Evolutionary conservation across 768 basidiomycete genomes (phyloP).

Genomic region (Coprinellus micaceus): DNA sequence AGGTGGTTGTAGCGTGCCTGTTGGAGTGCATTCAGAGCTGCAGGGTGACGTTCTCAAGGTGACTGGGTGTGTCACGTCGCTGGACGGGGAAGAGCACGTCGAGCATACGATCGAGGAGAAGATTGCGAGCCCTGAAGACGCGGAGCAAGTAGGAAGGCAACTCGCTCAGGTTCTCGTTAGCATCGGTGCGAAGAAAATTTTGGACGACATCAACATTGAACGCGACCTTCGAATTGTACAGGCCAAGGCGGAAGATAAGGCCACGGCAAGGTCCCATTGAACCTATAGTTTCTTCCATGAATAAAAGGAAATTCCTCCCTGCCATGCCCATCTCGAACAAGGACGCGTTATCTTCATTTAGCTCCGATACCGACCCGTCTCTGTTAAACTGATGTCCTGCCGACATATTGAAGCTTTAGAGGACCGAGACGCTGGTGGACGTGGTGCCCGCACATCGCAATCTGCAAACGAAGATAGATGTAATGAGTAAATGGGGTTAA

Average conservation of each 20-base stretch:
- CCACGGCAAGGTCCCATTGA: slow-evolving; percentile 1
- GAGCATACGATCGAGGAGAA: slow-evolving; percentile 53
- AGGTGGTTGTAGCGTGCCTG: slow-evolving; percentile 96
- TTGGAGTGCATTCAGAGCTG: slow-evolving; percentile 68
- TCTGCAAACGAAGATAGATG: too few relatives aligned
- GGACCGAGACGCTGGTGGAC: too few relatives aligned
- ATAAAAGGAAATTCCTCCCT: too few relatives aligned
- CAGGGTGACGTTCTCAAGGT: slow-evolving; percentile 48
- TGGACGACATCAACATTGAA: slow-evolving; percentile 80
- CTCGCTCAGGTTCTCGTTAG: slow-evolving; percentile 65
- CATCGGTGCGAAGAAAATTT: slow-evolving; percentile 70
- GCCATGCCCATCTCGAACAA: too few relatives aligned
- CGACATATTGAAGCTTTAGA: too few relatives aligned
- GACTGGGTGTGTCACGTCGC: slow-evolving; percentile 79
- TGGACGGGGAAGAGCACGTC: slow-evolving; percentile 72
- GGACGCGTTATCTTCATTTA: too few relatives aligned
- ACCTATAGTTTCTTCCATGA: too few relatives aligned
- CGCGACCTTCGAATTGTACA: slow-evolving; percentile 47
- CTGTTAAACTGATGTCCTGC: too few relatives aligned
- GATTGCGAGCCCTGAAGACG: slow-evolving; percentile 53
- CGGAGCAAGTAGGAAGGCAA: slow-evolving; percentile 62
- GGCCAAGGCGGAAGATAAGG: slow-evolving; percentile 32
- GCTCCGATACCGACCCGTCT: too few relatives aligned
- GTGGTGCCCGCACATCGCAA: too few relatives aligned
- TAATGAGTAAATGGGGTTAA: too few relatives aligned